Evolutionary conservation across 2,329 filamentous ascomycete species (phyloP).

Genomic region (Raffaelea albimanens): DNA sequence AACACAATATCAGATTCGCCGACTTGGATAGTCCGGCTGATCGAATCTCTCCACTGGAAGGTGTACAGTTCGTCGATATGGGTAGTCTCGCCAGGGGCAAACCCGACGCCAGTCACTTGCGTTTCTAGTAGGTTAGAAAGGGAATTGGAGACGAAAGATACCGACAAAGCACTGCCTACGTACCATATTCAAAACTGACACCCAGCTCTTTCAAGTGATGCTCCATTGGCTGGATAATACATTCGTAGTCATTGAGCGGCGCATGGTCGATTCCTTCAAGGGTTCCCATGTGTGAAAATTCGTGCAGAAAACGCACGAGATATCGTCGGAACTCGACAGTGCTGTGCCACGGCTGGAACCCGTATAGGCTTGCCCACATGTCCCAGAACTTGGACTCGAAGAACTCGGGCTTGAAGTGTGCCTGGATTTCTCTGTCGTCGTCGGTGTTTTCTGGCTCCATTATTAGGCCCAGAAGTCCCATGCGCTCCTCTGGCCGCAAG

Average conservation of each 20-base stretch:
- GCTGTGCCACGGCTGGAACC: conserved; percentile 22
- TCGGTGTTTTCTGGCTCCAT: conserved; percentile 7
- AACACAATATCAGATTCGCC: conserved; percentile 23
- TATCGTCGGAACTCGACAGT: conserved; percentile 21
- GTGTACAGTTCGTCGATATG: neutral
- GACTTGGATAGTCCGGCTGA: neutral
- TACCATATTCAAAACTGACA: conserved; percentile 18
- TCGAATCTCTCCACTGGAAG: neutral
- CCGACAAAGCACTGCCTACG: neutral
- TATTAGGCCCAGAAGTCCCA: conserved; percentile 14
- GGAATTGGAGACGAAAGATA: neutral
- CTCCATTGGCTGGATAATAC: conserved; percentile 18
- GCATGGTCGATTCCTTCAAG: conserved; percentile 19
- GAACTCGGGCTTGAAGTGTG: conserved; percentile 14
- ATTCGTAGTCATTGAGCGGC: conserved; percentile 20
- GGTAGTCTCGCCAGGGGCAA: conserved; percentile 2
- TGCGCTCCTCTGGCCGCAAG: conserved; percentile 13
- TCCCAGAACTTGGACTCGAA: conserved; percentile 23
- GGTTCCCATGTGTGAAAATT: conserved; percentile 18
- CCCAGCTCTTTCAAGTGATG: conserved; percentile 17
- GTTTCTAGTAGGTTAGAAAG: neutral
- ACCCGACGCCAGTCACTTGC: conserved; percentile 2
- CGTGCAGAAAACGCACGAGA: conserved; percentile 20
- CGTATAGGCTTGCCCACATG: conserved; percentile 21
- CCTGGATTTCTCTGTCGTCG: conserved; percentile 11